These are phyloP conservation scores for Claviceps arundinis DNA, from an alignment of 2,329 filamentous ascomycete species.

Conservation along the genomic window DNA sequence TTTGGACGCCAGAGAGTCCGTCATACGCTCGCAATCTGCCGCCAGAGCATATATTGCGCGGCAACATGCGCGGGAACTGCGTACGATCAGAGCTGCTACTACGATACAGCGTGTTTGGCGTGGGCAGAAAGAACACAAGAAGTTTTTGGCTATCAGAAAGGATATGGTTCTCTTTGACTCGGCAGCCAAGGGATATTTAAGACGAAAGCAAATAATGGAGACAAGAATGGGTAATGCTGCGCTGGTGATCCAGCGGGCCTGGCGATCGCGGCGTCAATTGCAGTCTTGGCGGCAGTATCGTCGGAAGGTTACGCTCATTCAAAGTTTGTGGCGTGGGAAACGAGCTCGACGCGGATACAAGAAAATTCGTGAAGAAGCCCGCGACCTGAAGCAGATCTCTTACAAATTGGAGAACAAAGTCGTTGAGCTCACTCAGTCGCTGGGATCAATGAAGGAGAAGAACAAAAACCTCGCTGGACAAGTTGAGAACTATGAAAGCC, in stretches of 20 bases:
- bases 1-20: conserved; percentile 69
- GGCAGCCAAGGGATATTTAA: conserved; percentile 79
- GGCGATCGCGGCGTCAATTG: conserved; percentile 69
- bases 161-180: conserved; percentile 84
- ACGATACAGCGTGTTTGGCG: conserved; percentile 94
- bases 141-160: conserved; percentile 63
- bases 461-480: conserved; percentile 83
- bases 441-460: conserved; percentile 84
- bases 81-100: conserved; percentile 75
- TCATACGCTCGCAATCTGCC: conserved; percentile 68
- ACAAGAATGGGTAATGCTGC: conserved; percentile 87
- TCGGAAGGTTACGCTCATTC: conserved; percentile 76
- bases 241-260: conserved; percentile 77
- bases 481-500: conserved; percentile 89
- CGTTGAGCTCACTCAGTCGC: conserved; percentile 86
- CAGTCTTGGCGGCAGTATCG: conserved; percentile 78
- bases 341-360: conserved; percentile 75
- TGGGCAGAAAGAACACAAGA: conserved; percentile 77
- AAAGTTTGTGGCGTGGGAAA: conserved; percentile 86
- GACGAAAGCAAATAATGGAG: conserved; percentile 85
- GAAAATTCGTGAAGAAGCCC: conserved; percentile 81
- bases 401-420: conserved; percentile 99
- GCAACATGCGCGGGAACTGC: conserved; percentile 63
- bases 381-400: conserved; percentile 97
- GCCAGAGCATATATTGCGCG: conserved; percentile 68